These are phyloP conservation scores for Arbutus unedo DNA, from an alignment of 148 eudicot genomes.

Conservation along the genomic window DNA sequence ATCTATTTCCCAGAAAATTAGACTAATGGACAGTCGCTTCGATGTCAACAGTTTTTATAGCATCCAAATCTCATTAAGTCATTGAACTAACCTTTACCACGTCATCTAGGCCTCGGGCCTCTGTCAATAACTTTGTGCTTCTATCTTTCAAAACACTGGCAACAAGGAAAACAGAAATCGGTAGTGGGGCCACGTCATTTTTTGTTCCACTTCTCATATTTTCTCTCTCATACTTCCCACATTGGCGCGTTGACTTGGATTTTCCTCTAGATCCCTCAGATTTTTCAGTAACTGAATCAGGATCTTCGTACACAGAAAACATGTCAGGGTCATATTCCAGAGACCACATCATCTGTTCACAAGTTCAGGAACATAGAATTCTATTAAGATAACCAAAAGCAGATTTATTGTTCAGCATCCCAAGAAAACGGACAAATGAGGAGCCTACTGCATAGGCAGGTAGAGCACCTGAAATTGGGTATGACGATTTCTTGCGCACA, in stretches of 20 bases:
- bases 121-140: conserved; percentile 67
- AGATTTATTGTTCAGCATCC: neutral
- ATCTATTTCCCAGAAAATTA: neutral
- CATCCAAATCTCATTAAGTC: neutral
- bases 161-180: conserved; percentile 90
- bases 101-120: conserved; percentile 95
- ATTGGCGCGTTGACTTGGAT: conserved; percentile 71
- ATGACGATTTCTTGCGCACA: neutral
- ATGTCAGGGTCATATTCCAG: conserved; percentile 90
- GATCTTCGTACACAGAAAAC: conserved; percentile 60
- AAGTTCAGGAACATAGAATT: conserved; percentile 10
- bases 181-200: conserved; percentile 58
- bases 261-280: conserved; percentile 63
- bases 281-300: conserved; percentile 41
- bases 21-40: neutral
- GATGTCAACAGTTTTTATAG: neutral
- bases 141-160: conserved; percentile 91
- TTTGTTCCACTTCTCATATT: conserved; percentile 60
- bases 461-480: neutral
- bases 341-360: conserved; percentile 98
- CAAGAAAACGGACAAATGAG: neutral
- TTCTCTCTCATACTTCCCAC: conserved; percentile 90
- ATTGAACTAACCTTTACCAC: conserved; percentile 74
- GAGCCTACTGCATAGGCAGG: neutral
- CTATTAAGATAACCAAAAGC: neutral